Conservation (phyloP, 768 basidiomycete species). For the Rubroboletus satanas region DNA sequence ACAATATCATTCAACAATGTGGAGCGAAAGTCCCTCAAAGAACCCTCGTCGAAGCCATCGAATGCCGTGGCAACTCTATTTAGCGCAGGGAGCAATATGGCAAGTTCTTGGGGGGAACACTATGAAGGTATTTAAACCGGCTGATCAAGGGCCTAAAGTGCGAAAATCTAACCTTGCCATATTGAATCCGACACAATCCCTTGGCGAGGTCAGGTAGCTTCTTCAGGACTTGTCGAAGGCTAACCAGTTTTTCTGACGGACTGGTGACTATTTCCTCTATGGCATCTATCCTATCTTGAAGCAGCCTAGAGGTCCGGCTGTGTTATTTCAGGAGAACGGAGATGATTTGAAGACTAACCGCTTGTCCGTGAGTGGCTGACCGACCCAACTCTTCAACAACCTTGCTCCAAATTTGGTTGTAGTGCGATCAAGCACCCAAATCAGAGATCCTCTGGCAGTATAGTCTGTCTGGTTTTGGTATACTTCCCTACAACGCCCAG, state of each 20-base stretch:
- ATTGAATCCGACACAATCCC: conserved; percentile 85
- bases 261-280: conserved; percentile 76
- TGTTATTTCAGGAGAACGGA: neutral
- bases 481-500: conserved; percentile 58
- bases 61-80: conserved; percentile 66
- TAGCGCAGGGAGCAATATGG: conserved; percentile 71
- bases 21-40: conserved; percentile 59
- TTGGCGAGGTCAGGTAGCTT: conserved; percentile 83
- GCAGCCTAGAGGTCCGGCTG: conserved; percentile 43
- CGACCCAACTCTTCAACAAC: conserved; percentile 81
- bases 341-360: conserved; percentile 38
- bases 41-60: conserved; percentile 38
- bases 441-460: conserved; percentile 66
- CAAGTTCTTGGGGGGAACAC: conserved; percentile 84
- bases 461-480: conserved; percentile 87
- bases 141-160: neutral
- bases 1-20: conserved; percentile 68
- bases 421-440: conserved; percentile 85
- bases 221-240: conserved; percentile 64
- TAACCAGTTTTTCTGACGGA: conserved; percentile 56
- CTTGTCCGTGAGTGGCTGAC: conserved; percentile 74
- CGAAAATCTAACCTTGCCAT: conserved; percentile 64
- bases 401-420: conserved; percentile 87
- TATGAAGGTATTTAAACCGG: conserved; percentile 22
- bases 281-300: conserved; percentile 77